A percentile compares a stretch with the other conserved stretches of the same genome.
These are phyloP conservation scores for Neurospora sublineolata DNA, from an alignment of 495 filamentous ascomycete genomes.

Conservation along the genomic window DNA sequence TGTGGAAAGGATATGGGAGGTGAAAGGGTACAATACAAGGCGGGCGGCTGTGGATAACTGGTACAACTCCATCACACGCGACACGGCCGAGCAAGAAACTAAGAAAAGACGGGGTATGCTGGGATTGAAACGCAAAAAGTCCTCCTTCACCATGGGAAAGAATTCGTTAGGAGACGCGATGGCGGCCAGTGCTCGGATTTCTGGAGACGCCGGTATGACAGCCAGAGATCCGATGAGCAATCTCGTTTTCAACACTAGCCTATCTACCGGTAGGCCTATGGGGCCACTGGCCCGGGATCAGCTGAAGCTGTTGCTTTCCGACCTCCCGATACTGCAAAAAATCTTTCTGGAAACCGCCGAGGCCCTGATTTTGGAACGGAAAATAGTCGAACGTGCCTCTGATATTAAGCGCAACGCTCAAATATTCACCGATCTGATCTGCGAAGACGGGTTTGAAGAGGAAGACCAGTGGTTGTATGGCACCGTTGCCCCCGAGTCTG, in stretches of 20 bases:
- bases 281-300: conserved; percentile 34
- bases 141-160: conserved; percentile 18
- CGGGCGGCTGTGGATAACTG: conserved; percentile 41
- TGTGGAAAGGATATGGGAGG: conserved; percentile 46
- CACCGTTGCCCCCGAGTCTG: conserved; percentile 29
- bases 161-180: conserved; percentile 1
- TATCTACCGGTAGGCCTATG: conserved; percentile 45
- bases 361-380: conserved; percentile 40
- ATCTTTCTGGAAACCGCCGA: conserved; percentile 45
- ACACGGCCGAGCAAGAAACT: conserved; percentile 26
- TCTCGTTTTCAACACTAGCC: conserved; percentile 39
- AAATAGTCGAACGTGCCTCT: conserved; percentile 38
- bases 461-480: conserved; percentile 45
- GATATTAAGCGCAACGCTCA: conserved; percentile 43
- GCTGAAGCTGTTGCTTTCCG: conserved; percentile 33
- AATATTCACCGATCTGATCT: conserved; percentile 41
- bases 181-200: background rate
- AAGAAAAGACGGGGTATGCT: conserved; percentile 38
- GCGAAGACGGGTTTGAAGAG: conserved; percentile 37
- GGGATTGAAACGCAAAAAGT: conserved; percentile 40
- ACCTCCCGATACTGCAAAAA: conserved; percentile 36
- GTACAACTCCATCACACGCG: conserved; percentile 36
- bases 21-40: conserved; percentile 45
- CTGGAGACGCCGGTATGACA: background rate
- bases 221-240: conserved; percentile 8